Conservation (phyloP, 495 filamentous ascomycete genomes). For the Cercophora samala region DNA sequence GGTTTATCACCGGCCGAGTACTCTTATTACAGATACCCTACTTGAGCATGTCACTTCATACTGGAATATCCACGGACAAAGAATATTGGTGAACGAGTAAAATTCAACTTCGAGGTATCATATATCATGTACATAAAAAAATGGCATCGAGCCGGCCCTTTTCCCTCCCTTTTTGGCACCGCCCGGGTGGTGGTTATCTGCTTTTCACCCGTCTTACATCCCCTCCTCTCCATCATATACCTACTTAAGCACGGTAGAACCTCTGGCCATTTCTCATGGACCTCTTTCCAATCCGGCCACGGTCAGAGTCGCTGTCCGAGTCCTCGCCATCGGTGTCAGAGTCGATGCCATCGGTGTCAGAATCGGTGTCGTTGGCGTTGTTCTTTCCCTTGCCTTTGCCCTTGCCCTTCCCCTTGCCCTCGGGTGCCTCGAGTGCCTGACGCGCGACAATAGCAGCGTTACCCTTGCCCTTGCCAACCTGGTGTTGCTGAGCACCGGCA, state of each 20-base stretch:
- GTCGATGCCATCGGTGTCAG: background rate
- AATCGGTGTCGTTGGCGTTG: background rate
- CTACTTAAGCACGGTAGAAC: background rate
- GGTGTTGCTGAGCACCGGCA: background rate
- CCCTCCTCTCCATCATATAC: background rate
- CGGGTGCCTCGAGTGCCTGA: background rate
- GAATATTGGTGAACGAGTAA: background rate
- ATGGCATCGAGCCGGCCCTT: background rate
- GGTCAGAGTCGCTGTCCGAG: background rate
- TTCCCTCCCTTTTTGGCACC: background rate
- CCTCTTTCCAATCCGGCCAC: background rate
- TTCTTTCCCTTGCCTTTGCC: slow-evolving; percentile 3
- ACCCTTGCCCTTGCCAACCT: background rate
- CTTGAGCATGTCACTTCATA: background rate
- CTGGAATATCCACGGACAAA: background rate
- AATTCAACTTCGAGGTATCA: background rate
- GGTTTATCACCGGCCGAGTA: too few relatives aligned
- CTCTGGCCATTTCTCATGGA: background rate
- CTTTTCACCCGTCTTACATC: background rate
- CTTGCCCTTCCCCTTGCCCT: background rate
- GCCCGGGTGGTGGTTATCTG: background rate
- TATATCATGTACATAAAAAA: background rate
- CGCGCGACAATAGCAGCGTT: background rate
- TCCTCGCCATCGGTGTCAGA: background rate
- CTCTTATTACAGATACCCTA: too few relatives aligned